phyloP scores from a whole-genome alignment of 2,329 filamentous ascomycete species.

The Zymoseptoria pseudotritici region DNA sequence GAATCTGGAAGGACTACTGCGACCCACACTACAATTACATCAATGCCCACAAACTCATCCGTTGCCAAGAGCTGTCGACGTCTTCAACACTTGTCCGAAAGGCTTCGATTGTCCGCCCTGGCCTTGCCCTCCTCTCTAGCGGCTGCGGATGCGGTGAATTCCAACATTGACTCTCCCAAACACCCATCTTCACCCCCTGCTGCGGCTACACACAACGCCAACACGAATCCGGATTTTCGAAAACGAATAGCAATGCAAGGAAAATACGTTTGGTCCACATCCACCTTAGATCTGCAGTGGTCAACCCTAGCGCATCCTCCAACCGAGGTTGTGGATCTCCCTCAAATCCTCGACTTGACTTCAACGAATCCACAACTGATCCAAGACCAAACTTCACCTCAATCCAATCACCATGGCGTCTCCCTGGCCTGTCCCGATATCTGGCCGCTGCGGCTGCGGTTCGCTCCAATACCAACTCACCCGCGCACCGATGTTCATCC shows the following conservation, averaged over 20 bases:
- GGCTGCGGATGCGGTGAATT: background rate
- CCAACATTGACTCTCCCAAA: background rate
- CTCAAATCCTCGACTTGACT: background rate
- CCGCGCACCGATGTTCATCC: conserved; percentile 1
- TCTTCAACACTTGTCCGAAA: no score
- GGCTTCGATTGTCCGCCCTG: background rate
- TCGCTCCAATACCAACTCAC: background rate
- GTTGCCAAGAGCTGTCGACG: no score
- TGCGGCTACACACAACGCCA: background rate
- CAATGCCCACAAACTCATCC: no score
- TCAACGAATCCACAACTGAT: background rate
- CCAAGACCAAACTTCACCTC: background rate
- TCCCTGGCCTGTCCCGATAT: background rate
- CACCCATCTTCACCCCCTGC: background rate
- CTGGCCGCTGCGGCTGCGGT: conserved; percentile 1
- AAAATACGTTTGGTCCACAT: no score
- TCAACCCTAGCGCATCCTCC: background rate
- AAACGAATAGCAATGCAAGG: no score
- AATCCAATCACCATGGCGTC: background rate
- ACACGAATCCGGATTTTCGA: background rate
- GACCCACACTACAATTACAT: no score
- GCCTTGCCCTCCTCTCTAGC: background rate
- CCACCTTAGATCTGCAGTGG: no score
- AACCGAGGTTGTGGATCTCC: background rate
- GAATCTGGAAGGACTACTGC: no score